phyloP scores from a whole-genome alignment of 208 protist species.

The Zelonia costaricensis region DNA sequence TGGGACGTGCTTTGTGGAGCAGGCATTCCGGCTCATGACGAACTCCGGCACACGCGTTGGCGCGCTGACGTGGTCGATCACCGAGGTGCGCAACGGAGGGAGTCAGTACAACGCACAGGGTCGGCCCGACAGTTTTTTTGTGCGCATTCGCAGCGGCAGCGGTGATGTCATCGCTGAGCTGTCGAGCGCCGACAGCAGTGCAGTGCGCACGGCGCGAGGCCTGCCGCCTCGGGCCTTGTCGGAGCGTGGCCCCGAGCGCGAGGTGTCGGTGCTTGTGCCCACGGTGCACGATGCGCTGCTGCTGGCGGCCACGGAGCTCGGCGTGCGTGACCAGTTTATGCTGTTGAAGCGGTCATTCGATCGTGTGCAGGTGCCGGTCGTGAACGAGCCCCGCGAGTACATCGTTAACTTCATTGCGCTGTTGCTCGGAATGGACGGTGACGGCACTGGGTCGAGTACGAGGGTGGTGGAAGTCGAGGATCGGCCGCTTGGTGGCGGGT shows the following conservation, averaged over 20 bases:
- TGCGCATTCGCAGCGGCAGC: slow-evolving; percentile 3
- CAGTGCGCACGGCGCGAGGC: background rate
- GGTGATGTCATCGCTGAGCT: slow-evolving; percentile 2
- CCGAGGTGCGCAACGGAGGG: background rate
- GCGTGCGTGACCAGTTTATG: background rate
- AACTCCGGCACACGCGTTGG: background rate
- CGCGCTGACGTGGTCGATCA: background rate
- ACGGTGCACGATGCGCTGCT: slow-evolving; percentile 10
- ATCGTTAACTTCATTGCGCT: slow-evolving; percentile 5
- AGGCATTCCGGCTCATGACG: slow-evolving; percentile 10
- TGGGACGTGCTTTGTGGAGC: slow-evolving; percentile 7
- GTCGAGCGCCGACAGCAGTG: background rate
- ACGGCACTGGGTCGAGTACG: background rate
- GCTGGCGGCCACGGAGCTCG: background rate
- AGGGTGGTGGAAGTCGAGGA: background rate
- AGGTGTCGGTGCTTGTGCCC: slow-evolving; percentile 3
- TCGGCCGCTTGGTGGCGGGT: background rate
- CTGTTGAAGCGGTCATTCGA: slow-evolving; percentile 19
- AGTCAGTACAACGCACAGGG: background rate
- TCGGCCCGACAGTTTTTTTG: background rate
- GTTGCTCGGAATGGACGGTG: slow-evolving; percentile 3
- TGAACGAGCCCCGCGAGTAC: slow-evolving; percentile 24
- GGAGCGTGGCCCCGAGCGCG: background rate
- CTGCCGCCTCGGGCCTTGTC: no score
- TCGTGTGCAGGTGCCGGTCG: slow-evolving; percentile 8